Evolutionary conservation across 768 basidiomycete genomes (phyloP).

Genomic region (Pisolithus microcarpus): DNA sequence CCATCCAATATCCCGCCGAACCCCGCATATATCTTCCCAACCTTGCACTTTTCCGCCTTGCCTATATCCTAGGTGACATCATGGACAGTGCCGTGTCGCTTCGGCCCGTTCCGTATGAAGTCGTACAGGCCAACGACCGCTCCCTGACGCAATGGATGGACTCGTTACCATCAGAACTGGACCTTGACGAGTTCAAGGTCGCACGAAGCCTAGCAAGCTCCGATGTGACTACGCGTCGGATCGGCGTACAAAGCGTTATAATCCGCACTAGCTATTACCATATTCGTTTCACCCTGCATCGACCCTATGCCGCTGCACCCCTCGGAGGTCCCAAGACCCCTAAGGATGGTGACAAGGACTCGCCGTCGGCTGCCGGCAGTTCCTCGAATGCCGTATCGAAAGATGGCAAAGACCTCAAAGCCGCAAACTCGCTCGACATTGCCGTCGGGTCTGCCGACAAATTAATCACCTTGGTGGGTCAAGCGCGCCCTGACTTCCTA

Average conservation of each 20-base stretch:
- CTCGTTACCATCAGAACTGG: conserved; percentile 63
- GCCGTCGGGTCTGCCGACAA: conserved; percentile 73
- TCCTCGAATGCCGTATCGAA: conserved; percentile 11
- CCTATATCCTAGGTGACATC: conserved; percentile 74
- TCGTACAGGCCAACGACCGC: conserved; percentile 64
- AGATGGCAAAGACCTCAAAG: conserved; percentile 27
- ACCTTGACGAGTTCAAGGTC: conserved; percentile 69
- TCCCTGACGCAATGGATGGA: conserved; percentile 71
- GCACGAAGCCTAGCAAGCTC: conserved; percentile 65
- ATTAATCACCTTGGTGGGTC: conserved; percentile 69
- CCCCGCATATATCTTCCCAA: conserved; percentile 71
- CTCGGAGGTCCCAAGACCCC: conserved; percentile 11
- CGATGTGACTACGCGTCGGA: conserved; percentile 49
- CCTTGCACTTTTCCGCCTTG: conserved; percentile 68
- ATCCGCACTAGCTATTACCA: conserved; percentile 73
- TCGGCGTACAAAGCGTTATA: conserved; percentile 77
- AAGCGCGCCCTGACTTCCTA: conserved; percentile 70
- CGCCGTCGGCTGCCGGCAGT: background rate
- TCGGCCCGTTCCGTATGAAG: conserved; percentile 71
- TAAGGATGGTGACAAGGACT: conserved; percentile 20
- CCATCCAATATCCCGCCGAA: conserved; percentile 33
- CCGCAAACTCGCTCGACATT: conserved; percentile 57
- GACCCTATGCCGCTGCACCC: conserved; percentile 53
- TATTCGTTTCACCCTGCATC: conserved; percentile 78
- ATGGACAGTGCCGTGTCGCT: conserved; percentile 80